phyloP scores from a whole-genome alignment of 2,329 filamentous ascomycete species.

The Fusarium torreyae region DNA sequence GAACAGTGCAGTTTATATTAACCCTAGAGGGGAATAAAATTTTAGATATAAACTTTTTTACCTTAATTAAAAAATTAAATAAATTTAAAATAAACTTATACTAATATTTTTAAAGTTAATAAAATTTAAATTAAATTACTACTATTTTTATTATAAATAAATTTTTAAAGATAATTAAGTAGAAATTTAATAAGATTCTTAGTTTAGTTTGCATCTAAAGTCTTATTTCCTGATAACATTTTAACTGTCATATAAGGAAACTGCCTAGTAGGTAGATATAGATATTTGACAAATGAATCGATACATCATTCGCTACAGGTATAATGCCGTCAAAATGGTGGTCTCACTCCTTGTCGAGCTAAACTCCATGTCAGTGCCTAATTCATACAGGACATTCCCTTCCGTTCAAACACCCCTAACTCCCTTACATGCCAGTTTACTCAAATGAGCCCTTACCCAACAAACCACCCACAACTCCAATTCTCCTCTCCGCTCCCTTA shows the following conservation, averaged over 20 bases:
- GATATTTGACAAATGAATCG: neutral
- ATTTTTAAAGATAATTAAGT: no score
- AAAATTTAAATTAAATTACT: no score
- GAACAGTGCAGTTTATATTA: no score
- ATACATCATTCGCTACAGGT: conserved; percentile 9
- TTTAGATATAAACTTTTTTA: no score
- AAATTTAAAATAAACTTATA: no score
- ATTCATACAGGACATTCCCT: conserved; percentile 7
- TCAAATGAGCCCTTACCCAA: conserved; percentile 67
- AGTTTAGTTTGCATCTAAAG: no score
- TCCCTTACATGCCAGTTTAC: conserved; percentile 42
- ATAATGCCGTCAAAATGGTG: conserved; percentile 14
- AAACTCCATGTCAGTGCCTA: conserved; percentile 39
- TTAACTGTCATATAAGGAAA: neutral
- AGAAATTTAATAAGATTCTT: no score
- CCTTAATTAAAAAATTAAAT: no score
- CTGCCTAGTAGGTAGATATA: neutral
- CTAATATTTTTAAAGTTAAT: no score
- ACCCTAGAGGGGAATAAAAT: no score
- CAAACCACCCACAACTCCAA: conserved; percentile 70
- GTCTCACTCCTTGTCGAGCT: conserved; percentile 11
- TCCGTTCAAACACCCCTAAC: conserved; percentile 15
- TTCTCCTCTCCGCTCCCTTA: conserved; percentile 70
- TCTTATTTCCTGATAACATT: no score
- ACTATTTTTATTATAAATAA: no score